These are phyloP conservation scores for Saccharomyces mikatae DNA, from an alignment of 805 yeast species.

Conservation along the genomic window DNA sequence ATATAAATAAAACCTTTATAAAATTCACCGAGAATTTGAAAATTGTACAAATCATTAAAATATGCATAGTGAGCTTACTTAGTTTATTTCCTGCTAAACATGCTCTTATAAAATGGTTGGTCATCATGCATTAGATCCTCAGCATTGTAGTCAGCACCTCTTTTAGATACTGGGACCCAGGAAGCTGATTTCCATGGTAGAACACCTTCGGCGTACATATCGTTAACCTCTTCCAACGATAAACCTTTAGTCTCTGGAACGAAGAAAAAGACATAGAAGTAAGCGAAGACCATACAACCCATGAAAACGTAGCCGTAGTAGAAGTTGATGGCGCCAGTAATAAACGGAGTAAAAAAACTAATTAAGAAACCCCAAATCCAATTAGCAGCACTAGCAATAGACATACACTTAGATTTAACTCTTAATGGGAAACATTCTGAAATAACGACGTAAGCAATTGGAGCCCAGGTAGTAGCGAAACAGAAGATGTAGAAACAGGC, in stretches of 20 bases:
- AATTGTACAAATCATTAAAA: neutral
- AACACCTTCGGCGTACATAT: slow-evolving; percentile 37
- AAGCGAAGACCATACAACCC: slow-evolving; percentile 46
- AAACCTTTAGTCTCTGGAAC: slow-evolving; percentile 74
- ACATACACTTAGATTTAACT: slow-evolving; percentile 52
- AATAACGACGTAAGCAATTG: slow-evolving; percentile 54
- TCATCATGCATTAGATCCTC: slow-evolving; percentile 17
- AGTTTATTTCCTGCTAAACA: slow-evolving; percentile 7
- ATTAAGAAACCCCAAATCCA: slow-evolving; percentile 66
- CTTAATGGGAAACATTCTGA: slow-evolving; percentile 69
- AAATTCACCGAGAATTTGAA: neutral
- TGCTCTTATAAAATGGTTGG: slow-evolving; percentile 17
- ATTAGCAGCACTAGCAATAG: slow-evolving; percentile 55
- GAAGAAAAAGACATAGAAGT: slow-evolving; percentile 60
- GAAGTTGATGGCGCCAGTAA: slow-evolving; percentile 56
- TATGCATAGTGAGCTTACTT: neutral
- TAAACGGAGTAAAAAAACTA: slow-evolving; percentile 62
- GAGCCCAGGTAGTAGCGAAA: slow-evolving; percentile 75
- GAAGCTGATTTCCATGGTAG: slow-evolving; percentile 37
- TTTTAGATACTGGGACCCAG: slow-evolving; percentile 42
- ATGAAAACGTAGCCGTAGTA: slow-evolving; percentile 56
- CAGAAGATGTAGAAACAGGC: slow-evolving; percentile 65
- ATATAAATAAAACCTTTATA: neutral
- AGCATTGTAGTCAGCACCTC: slow-evolving; percentile 15
- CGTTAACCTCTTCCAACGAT: slow-evolving; percentile 72